phyloP scores from a whole-genome alignment of 306 rosid species.

The Quercus alba region DNA sequence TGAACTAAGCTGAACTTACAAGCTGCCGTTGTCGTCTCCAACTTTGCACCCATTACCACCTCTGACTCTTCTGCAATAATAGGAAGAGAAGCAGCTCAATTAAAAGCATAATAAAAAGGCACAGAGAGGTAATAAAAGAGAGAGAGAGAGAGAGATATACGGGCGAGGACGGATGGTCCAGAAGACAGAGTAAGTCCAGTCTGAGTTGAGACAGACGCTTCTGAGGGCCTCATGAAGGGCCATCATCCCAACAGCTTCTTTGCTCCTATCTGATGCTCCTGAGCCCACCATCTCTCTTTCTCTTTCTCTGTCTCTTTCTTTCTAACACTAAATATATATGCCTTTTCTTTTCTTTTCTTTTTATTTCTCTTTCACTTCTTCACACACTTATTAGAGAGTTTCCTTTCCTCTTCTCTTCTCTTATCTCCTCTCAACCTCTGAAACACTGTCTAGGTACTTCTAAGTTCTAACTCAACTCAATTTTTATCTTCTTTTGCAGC shows the following conservation, averaged over 20 bases:
- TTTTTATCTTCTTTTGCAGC: not conserved
- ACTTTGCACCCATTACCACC: conserved; percentile 99
- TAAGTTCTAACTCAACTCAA: conserved; percentile 49
- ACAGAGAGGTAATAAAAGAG: not conserved
- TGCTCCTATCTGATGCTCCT: conserved; percentile 95
- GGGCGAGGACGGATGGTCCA: conserved; percentile 99
- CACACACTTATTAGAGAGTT: conserved; percentile 2
- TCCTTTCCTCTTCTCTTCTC: not conserved
- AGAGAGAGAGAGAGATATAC: conserved; percentile 39
- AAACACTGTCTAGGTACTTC: conserved; percentile 19
- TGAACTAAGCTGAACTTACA: conserved; percentile 45
- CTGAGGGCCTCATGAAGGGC: conserved; percentile 99
- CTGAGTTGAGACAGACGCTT: conserved; percentile 66
- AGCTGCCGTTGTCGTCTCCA: conserved; percentile 95
- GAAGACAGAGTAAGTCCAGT: conserved; percentile 99
- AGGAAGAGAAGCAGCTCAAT: conserved; percentile 26
- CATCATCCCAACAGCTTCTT: conserved; percentile 99
- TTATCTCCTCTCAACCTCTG: conserved; percentile 10
- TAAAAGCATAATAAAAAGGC: conserved; percentile 8
- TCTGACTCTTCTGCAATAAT: conserved; percentile 77
- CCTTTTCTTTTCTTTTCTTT: not conserved
- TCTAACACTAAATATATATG: not conserved
- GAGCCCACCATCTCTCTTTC: conserved; percentile 97
- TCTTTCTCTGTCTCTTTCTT: conserved; percentile 18
- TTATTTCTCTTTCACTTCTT: not conserved